Base-by-base conservation (phyloP, 176 grass and related monocot species). In the barley (Hordeum vulgare) region DNA sequence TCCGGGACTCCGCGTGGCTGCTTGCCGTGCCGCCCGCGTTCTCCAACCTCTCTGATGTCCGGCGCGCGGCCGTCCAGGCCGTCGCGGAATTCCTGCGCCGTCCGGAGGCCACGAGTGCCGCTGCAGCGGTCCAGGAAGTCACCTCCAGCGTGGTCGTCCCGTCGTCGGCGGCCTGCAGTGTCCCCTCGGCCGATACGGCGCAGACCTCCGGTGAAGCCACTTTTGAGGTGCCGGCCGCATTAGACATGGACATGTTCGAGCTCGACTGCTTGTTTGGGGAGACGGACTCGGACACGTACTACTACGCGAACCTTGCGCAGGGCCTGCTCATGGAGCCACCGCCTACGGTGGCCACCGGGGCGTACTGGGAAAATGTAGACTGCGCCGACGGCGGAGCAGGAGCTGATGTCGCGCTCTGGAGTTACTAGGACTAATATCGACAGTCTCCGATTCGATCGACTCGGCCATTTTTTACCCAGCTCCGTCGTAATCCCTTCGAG, bases 311-410 rank as follows among this genome's bases (percentile, higher is more conserved):
- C 71, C 71, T 74, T 29, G 71, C 71, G 26, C 26, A 74, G 0
- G 71, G 42, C 14, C 71, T 74, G 45, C 71, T 74, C 42, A 74
- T 51, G 42, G 71, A 74, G 5, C 71, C 71, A 1, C 70, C 70
- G 41, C 70, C 70, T 1, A 15, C 4, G 42, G 15, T 27, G 71
- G 25, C 42, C 71, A 4, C 71, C 71, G 42, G 14, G 15, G 8
- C 15, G 2, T 74, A 74, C 70, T 73, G 70, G 70, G 70, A 73
- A 24, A 73, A 28, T 9, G 71, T 42, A 74, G 71, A 74, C 71
- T 74, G 14, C 5, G 71, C 41, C 42, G 42, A 73, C 1, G 42
- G 4, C 42, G 70, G 24, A 49, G 26, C 25, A 3, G 71, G 41
- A 9, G 8, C 40, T 9, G 69, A 74, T 74, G 42, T 51, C 42